Evolutionary conservation across 2,329 filamentous ascomycete genomes (phyloP), one percentile per base, ranked within the genome.

Genomic region (Penicillium expansum): DNA sequence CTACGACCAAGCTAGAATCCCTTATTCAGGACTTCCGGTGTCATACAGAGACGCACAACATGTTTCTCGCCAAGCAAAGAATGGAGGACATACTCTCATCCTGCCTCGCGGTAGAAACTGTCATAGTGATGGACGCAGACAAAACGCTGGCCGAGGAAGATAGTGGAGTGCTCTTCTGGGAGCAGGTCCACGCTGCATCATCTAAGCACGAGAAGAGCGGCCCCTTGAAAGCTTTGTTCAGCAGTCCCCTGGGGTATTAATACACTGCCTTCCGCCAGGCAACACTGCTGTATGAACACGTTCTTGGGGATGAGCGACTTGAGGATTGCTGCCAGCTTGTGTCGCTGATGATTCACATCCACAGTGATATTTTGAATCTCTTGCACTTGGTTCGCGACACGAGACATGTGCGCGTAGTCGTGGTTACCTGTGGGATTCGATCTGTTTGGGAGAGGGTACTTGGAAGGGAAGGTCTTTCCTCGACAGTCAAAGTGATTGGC

Each of bases 51-150:
- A 5, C 5, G 2, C 5, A 22, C 2, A 54, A 54, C 22, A 20
- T 9, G 8, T 29, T 8, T 14, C 11, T 41, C 9, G 52, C 43
- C 13, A 8, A 54, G 14, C 4, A 16, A 20, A 20, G 7, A 11
- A 42, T 83, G 1, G 75, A 80, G 22, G 38, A 67, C 1, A 57
- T 71, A 8, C 18, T 82, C 5, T 4, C 27, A 6, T 29, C 27
- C 8, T 8, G 4, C 27, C 27, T 9, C 24, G 6, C 24, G 27
- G 5, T 77, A 9, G 62, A 81, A 43, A 83, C 75, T 0, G 69
- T 83, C 44, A 49, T 88, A 16, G 78, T 86, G 0, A 45, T 88
- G 2, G 85, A 88, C 58, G 85, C 71, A 0, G 84, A 88, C 66
- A 81, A 71, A 59, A 88, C 84, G 0, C 67, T 89, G 52, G 69